Conservation (phyloP, 345 rosid genomes). For the Populus euphratica region DNA sequence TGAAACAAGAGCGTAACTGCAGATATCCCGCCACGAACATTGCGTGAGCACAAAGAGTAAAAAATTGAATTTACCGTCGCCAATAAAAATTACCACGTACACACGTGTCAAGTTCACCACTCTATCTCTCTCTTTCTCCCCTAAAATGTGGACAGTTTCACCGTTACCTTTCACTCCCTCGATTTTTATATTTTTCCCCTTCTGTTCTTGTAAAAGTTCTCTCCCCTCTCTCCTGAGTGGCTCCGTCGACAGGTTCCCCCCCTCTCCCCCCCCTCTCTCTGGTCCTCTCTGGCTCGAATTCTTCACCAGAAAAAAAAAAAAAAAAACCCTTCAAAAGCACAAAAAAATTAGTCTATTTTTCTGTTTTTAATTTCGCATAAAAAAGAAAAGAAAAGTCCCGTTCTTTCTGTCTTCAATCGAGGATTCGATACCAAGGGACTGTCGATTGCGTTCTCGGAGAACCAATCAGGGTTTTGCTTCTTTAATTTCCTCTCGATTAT, state of each 20-base stretch:
- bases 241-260: constrained; percentile 12
- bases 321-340: not conserved
- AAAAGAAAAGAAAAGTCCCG: not conserved
- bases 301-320: not conserved
- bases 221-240: not conserved
- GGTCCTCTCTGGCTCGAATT: constrained; percentile 17
- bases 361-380: not conserved
- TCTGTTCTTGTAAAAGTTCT: not conserved
- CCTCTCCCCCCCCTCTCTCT: not conserved
- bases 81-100: not conserved
- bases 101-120: constrained; percentile 2
- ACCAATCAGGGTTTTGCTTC: constrained; percentile 7
- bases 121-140: not conserved
- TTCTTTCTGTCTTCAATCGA: not conserved
- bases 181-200: not conserved
- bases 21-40: not conserved
- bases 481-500: not conserved
- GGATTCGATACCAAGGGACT: constrained; percentile 17
- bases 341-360: not conserved
- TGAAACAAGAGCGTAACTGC: too few species aligned
- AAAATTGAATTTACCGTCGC: not conserved
- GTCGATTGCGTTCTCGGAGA: constrained; percentile 14
- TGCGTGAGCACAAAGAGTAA: not conserved
- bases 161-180: constrained; percentile 1
- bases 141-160: constrained; percentile 13